Conservation (phyloP, 2,329 filamentous ascomycete genomes). For the Akanthomyces dipterigenus region DNA sequence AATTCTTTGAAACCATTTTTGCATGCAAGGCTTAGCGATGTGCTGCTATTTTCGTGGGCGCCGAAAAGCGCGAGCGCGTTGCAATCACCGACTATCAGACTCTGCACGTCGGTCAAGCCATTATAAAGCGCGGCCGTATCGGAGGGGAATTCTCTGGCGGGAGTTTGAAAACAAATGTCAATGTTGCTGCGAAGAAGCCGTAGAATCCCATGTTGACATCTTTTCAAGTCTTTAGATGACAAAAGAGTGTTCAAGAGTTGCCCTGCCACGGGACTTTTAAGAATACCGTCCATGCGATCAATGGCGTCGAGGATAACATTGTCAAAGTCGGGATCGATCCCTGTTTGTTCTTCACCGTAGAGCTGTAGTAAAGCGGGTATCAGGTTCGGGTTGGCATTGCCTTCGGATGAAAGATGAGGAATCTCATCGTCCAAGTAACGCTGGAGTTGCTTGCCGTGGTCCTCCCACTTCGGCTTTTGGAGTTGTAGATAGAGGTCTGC, state of each 20-base stretch:
- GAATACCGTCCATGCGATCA: background rate
- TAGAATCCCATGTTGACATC: background rate
- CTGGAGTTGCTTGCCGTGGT: background rate
- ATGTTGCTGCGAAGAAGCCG: background rate
- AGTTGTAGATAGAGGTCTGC: background rate
- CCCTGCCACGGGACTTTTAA: background rate
- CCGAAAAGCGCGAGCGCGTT: background rate
- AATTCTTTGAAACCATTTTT: background rate
- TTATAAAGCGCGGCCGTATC: background rate
- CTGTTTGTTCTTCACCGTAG: background rate
- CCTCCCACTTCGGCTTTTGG: background rate
- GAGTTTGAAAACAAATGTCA: background rate
- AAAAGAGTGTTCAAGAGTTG: background rate
- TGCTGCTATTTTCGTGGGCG: background rate
- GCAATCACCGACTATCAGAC: background rate
- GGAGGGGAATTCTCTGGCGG: background rate
- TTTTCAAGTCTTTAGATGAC: background rate
- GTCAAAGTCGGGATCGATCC: background rate
- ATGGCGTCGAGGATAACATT: background rate
- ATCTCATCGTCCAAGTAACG: background rate
- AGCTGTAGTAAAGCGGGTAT: background rate
- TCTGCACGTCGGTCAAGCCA: background rate
- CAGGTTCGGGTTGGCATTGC: background rate
- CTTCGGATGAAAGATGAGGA: background rate
- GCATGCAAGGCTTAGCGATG: background rate